These are phyloP conservation scores for Salvia splendens DNA, from an alignment of 257 asterid genomes.

Conservation along the genomic window DNA sequence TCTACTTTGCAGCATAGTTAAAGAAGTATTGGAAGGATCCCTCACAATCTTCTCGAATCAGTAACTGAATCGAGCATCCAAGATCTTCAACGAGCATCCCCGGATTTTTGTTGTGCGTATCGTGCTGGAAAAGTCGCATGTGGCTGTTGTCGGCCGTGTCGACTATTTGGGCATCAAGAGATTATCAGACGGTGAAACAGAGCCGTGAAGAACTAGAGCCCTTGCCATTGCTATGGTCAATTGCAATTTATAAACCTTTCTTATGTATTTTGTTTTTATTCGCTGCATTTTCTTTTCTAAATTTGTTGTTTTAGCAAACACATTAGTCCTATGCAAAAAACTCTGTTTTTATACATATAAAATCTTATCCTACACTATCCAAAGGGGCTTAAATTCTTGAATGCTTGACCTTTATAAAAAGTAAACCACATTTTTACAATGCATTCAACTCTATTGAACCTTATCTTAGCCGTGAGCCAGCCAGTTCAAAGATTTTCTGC, in stretches of 20 bases:
- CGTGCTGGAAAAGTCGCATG: constrained; percentile 88
- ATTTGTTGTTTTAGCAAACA: no score
- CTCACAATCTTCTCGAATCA: constrained; percentile 75
- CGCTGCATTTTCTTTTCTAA: background rate
- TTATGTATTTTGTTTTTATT: background rate
- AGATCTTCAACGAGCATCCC: constrained; percentile 49
- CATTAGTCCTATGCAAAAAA: no score
- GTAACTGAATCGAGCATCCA: constrained; percentile 71
- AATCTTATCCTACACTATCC: no score
- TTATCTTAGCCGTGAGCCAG: background rate
- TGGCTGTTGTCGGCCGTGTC: constrained; percentile 70
- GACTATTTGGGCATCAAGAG: constrained; percentile 91
- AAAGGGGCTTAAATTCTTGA: no score
- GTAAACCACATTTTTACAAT: background rate
- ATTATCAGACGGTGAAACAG: constrained; percentile 48
- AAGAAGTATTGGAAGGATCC: constrained; percentile 70
- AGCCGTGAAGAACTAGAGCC: constrained; percentile 22
- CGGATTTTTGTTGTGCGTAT: constrained; percentile 66
- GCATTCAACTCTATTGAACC: background rate
- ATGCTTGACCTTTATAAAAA: no score
- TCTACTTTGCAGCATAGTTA: constrained; percentile 53
- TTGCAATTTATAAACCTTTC: background rate
- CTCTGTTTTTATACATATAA: no score
- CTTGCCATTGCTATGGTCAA: background rate
- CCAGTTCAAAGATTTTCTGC: no score